These are phyloP conservation scores for Trametes hirsuta DNA, from an alignment of 1,284 basidiomycete species.

Conservation along the genomic window DNA sequence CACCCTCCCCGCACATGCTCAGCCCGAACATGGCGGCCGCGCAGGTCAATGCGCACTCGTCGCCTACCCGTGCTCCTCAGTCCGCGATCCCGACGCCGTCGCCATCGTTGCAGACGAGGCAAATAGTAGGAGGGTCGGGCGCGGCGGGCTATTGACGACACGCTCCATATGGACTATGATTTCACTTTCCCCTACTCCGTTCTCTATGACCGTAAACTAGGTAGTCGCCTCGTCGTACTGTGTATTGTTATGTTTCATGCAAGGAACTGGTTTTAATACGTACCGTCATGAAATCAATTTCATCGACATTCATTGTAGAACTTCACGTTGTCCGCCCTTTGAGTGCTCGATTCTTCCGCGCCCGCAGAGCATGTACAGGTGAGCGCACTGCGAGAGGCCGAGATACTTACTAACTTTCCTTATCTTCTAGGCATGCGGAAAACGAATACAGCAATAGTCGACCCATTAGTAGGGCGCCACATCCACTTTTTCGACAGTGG, in stretches of 20 bases:
- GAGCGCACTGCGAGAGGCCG: too few relatives aligned
- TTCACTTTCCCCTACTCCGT: slow-evolving; percentile 21
- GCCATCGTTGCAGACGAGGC: slow-evolving; percentile 67
- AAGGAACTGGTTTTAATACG: slow-evolving; percentile 19
- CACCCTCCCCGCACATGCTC: slow-evolving; percentile 58
- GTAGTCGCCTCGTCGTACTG: slow-evolving; percentile 15
- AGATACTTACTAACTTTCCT: too few relatives aligned
- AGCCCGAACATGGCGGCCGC: slow-evolving; percentile 49
- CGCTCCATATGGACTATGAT: slow-evolving; percentile 16
- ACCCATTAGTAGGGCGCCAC: too few relatives aligned
- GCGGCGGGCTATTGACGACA: slow-evolving; percentile 42
- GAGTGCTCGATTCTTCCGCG: too few relatives aligned
- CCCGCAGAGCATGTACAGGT: too few relatives aligned
- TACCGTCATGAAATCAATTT: slow-evolving; percentile 10
- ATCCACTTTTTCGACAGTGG: too few relatives aligned
- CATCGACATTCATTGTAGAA: not conserved
- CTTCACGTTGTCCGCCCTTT: not conserved
- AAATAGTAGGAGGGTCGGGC: slow-evolving; percentile 48
- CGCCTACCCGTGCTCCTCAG: slow-evolving; percentile 58
- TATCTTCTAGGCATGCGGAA: too few relatives aligned
- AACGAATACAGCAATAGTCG: too few relatives aligned
- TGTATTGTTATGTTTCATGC: slow-evolving; percentile 26
- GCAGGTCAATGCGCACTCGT: slow-evolving; percentile 47
- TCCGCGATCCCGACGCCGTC: slow-evolving; percentile 56
- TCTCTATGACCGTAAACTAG: slow-evolving; percentile 21